phyloP scores from a whole-genome alignment of 2,329 filamentous ascomycete species.

The Myriosclerotinia curreyana region DNA sequence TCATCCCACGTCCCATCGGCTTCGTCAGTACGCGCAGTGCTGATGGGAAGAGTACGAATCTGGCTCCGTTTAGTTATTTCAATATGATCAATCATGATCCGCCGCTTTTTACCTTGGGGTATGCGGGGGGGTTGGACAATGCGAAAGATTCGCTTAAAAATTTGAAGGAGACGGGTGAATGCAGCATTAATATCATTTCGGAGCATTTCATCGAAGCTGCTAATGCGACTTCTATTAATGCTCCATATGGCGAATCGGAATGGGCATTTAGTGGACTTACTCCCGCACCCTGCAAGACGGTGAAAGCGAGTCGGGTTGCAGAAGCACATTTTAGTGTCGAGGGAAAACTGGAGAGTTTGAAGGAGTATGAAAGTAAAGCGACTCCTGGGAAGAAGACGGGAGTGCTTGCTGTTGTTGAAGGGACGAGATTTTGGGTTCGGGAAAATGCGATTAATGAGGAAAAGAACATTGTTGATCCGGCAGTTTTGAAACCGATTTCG shows the following conservation, averaged over 20 bases:
- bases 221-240: conserved; percentile 75
- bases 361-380: conserved; percentile 72
- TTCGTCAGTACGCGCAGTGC: conserved; percentile 54
- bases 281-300: conserved; percentile 61
- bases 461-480: conserved; percentile 68
- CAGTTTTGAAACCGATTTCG: conserved; percentile 70
- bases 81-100: conserved; percentile 83
- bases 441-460: conserved; percentile 85
- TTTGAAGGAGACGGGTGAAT: conserved; percentile 68
- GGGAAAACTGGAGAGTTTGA: conserved; percentile 69
- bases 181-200: conserved; percentile 81
- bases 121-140: conserved; percentile 44
- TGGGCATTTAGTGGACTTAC: conserved; percentile 78
- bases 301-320: conserved; percentile 68
- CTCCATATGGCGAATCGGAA: conserved; percentile 72
- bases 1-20: conserved; percentile 79
- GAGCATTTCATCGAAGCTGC: conserved; percentile 86
- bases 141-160: conserved; percentile 81
- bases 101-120: conserved; percentile 69
- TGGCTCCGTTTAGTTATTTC: conserved; percentile 87
- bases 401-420: conserved; percentile 75
- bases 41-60: conserved; percentile 67
- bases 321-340: conserved; percentile 85
- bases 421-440: conserved; percentile 81
- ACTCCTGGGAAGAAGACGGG: conserved; percentile 72